A percentile compares a stretch with the other conserved stretches of the same genome.
Evolutionary conservation across 768 basidiomycete species (phyloP).

Genomic region (Lentinula sp.): DNA sequence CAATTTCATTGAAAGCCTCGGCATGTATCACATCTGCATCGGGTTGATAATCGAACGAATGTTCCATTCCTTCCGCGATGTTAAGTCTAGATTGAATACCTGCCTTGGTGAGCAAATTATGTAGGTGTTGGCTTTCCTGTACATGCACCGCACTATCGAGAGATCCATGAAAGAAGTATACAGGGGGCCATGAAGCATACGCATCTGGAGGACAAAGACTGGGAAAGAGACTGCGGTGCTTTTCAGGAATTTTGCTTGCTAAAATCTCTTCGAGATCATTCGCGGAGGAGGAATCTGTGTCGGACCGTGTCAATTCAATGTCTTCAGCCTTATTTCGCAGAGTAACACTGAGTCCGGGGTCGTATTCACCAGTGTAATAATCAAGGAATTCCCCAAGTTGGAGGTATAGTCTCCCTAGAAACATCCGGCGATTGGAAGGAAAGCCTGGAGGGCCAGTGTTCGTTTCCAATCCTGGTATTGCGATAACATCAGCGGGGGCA

Average conservation of each 20-base stretch:
- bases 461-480: neutral
- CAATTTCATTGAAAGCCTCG: constrained; percentile 6
- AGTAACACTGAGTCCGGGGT: constrained; percentile 38
- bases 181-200: constrained; percentile 7
- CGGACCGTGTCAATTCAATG: neutral
- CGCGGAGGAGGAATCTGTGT: neutral
- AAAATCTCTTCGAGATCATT: constrained; percentile 4
- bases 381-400: constrained; percentile 55
- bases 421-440: constrained; percentile 60
- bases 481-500: neutral
- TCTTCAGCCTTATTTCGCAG: constrained; percentile 25
- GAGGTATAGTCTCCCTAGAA: constrained; percentile 48
- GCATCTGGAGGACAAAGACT: constrained; percentile 32
- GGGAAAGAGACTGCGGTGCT: constrained; percentile 37
- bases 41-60: constrained; percentile 31
- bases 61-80: constrained; percentile 22
- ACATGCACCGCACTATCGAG: constrained; percentile 3
- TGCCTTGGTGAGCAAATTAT: constrained; percentile 16
- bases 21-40: constrained; percentile 22
- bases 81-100: constrained; percentile 21
- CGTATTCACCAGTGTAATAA: constrained; percentile 47
- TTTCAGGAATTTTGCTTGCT: constrained; percentile 22
- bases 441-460: constrained; percentile 34
- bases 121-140: constrained; percentile 24
- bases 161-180: constrained; percentile 6